Conservation (phyloP, 306 rosid species). For the Nissolia schottii region DNA sequence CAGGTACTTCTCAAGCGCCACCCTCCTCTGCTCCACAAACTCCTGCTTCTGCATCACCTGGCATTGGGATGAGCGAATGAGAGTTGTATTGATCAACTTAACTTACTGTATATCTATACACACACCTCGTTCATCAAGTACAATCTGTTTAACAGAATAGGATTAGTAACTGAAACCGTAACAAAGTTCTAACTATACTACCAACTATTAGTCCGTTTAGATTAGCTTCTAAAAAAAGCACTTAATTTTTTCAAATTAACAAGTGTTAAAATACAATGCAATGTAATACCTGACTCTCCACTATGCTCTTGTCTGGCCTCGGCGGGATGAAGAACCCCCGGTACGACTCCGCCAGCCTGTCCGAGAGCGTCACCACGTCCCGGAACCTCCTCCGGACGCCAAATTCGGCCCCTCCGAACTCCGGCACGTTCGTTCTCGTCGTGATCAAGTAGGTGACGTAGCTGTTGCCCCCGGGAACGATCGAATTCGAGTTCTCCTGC, state of each 20-base stretch:
- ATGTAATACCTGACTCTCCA: slow-evolving; percentile 85
- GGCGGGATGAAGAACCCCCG: slow-evolving; percentile 91
- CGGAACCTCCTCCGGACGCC: slow-evolving; percentile 76
- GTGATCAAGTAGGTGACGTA: slow-evolving; percentile 77
- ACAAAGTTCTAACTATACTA: neutral
- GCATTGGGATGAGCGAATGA: neutral
- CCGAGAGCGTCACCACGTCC: slow-evolving; percentile 80
- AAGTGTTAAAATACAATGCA: too few species aligned
- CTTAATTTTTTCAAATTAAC: too few species aligned
- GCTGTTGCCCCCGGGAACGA: slow-evolving; percentile 68
- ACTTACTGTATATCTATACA: too few species aligned
- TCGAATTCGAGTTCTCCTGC: slow-evolving; percentile 72
- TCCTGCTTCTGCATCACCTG: slow-evolving; percentile 99
- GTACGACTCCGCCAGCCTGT: slow-evolving; percentile 79
- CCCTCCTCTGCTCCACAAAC: slow-evolving; percentile 93
- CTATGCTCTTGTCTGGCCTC: slow-evolving; percentile 89
- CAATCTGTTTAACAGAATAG: neutral
- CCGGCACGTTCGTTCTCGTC: slow-evolving; percentile 71
- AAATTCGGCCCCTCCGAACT: slow-evolving; percentile 71
- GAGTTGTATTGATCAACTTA: neutral
- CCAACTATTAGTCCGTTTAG: too few species aligned
- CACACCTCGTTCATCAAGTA: too few species aligned
- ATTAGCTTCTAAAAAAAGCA: too few species aligned
- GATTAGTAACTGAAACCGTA: neutral
- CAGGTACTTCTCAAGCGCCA: slow-evolving; percentile 85